Conservation (phyloP, 192 early-diverging fungal species). For the Thoreauomyces humboldtii region DNA sequence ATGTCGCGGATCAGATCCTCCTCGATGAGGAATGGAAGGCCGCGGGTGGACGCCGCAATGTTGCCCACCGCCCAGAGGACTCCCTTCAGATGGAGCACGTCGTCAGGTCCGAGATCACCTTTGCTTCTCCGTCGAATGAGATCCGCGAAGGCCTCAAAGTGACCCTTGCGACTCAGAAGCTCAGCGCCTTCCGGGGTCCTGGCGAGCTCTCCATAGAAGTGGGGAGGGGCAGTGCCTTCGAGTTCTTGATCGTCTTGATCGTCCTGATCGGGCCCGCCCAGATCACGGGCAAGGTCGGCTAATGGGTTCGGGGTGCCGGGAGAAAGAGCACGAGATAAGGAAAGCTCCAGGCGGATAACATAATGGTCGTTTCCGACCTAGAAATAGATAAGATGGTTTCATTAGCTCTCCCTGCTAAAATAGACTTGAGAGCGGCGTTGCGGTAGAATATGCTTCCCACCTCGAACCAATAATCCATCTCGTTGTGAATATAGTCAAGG, state of each 20-base stretch:
- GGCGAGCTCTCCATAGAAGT: conserved; percentile 79
- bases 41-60: conserved; percentile 67
- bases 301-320: not conserved
- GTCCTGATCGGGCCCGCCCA: not conserved
- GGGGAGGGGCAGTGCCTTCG: conserved; percentile 49
- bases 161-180: conserved; percentile 59
- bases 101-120: conserved; percentile 31
- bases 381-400: not conserved
- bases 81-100: conserved; percentile 63
- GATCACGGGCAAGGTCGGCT: not conserved
- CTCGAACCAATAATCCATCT: conserved; percentile 82
- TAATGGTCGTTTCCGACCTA: conserved; percentile 64
- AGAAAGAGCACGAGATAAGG: conserved; percentile 48
- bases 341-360: conserved; percentile 65
- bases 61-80: conserved; percentile 80
- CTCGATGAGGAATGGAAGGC: conserved; percentile 68
- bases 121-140: conserved; percentile 51
- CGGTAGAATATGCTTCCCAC: conserved; percentile 44
- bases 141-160: conserved; percentile 64
- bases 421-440: no score
- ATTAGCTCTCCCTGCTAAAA: no score
- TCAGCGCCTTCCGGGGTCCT: conserved; percentile 73
- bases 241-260: not conserved
- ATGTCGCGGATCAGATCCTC: conserved; percentile 73
- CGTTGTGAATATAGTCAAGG: conserved; percentile 67